phyloP scores from a whole-genome alignment of 768 basidiomycete genomes.

The Panellus pusillus region DNA sequence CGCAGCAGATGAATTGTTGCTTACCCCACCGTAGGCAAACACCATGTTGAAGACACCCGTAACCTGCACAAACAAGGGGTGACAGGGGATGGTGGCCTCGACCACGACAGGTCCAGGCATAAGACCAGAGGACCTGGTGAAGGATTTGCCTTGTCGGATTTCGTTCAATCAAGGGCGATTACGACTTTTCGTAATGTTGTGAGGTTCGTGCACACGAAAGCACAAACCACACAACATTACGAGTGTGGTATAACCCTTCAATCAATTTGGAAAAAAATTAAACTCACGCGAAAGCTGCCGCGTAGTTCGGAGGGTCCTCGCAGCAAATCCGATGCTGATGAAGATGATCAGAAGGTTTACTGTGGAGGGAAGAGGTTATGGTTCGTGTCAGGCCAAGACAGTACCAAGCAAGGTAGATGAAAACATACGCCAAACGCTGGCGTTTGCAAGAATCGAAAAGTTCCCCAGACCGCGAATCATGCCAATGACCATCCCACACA shows the following conservation, averaged over 20 bases:
- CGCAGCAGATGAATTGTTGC: too few relatives aligned
- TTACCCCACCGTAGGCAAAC: constrained; percentile 6
- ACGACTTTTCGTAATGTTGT: too few relatives aligned
- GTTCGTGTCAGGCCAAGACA: too few relatives aligned
- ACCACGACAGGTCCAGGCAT: constrained; percentile 1
- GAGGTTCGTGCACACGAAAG: too few relatives aligned
- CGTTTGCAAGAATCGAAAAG: constrained; percentile 12
- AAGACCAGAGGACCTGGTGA: neutral
- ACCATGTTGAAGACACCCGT: constrained; percentile 10
- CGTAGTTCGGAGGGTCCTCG: neutral
- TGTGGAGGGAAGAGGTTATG: neutral
- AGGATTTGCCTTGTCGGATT: too few relatives aligned
- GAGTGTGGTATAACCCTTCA: too few relatives aligned
- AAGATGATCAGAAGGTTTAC: constrained; percentile 10
- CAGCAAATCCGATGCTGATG: constrained; percentile 2
- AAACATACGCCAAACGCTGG: constrained; percentile 10
- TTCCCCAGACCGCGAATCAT: constrained; percentile 4
- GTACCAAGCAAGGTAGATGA: neutral
- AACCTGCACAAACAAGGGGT: constrained; percentile 4
- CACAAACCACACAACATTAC: too few relatives aligned
- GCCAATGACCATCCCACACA: constrained; percentile 7
- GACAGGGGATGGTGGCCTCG: neutral
- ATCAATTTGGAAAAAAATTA: neutral
- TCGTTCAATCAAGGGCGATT: too few relatives aligned
- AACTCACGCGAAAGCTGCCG: constrained; percentile 2